Evolutionary conservation across 1,284 basidiomycete genomes (phyloP).

Genomic region (Ustilago hordei): DNA sequence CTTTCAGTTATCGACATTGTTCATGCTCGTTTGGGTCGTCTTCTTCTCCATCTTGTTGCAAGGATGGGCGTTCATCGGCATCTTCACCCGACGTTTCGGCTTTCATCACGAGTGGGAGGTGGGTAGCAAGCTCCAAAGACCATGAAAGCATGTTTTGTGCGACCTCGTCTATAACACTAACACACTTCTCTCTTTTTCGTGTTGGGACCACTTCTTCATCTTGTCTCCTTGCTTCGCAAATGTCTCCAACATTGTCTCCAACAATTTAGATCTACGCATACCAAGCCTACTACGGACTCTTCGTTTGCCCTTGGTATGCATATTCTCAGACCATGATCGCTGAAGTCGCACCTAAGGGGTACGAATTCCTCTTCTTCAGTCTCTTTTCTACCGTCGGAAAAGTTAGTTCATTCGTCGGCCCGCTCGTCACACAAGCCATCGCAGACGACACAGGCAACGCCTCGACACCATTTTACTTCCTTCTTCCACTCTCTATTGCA

Average conservation of each 20-base stretch:
- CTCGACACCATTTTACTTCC: slow-evolving; percentile 85
- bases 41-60: slow-evolving; percentile 81
- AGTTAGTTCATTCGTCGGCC: slow-evolving; percentile 76
- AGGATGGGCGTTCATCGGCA: slow-evolving; percentile 86
- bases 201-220: background rate
- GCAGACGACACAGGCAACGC: slow-evolving; percentile 75
- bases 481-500: slow-evolving; percentile 78
- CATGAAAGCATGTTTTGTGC: background rate
- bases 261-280: slow-evolving; percentile 2
- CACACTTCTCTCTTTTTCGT: background rate
- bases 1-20: slow-evolving; percentile 78
- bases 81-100: slow-evolving; percentile 81
- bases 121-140: slow-evolving; percentile 4
- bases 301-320: slow-evolving; percentile 88
- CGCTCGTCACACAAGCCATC: slow-evolving; percentile 76
- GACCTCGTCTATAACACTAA: background rate
- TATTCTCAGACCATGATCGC: slow-evolving; percentile 87
- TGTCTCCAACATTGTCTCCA: background rate
- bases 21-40: slow-evolving; percentile 79
- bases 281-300: slow-evolving; percentile 66
- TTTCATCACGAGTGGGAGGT: slow-evolving; percentile 45
- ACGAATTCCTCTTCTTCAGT: slow-evolving; percentile 78
- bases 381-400: slow-evolving; percentile 77
- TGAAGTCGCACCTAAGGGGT: slow-evolving; percentile 78
- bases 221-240: background rate